Evolutionary conservation across 805 yeast genomes (phyloP), one percentile per base, ranked within the genome.

Genomic region (Candida taoyuanica): DNA sequence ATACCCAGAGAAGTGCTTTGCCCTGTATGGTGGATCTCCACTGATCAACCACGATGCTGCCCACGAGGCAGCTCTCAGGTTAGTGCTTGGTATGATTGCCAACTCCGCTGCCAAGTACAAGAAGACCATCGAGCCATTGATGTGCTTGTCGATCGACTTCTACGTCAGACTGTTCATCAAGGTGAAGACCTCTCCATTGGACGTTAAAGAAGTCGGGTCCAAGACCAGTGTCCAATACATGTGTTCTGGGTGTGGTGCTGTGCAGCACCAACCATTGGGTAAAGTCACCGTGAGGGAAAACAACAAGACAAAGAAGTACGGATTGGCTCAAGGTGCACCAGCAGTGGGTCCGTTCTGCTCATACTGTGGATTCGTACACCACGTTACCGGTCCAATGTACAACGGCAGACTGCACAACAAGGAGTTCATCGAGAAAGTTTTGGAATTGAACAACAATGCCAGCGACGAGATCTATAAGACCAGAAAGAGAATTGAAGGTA

Each of bases 341-440:
- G 71, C 38, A 15, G 43, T 79, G 2, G 76, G 79, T 9, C 62
- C 71, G 7, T 56, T 67, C 29, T 93, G 98, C 63, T 55, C 68
- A 19, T 79, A 70, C 58, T 93, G 98, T 64, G 80, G 74, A 1
- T 71, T 67, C 42, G 71, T 76, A 2, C 75, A 76, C 58, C 95
- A 85, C 56, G 58, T 93, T 25, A 88, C 91, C 7, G 99, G 99
- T 4, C 99, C 99, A 43, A 85, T 93, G 96, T 93, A 95, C 85
- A 88, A 79, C 9, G 95, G 88, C 0, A 67, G 72, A 6, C 60
- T 93, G 40, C 98, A 91, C 54, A 73, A 82, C 54, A 56, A 59
- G 18, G 76, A 71, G 15, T 93, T 91, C 52, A 68, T 91, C 30
- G 68, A 75, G 19, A 74, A 68, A 47, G 70, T 89, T 32, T 68